Evolutionary conservation across 1,284 basidiomycete species (phyloP).

Genomic region (Schizopora paradoxa): DNA sequence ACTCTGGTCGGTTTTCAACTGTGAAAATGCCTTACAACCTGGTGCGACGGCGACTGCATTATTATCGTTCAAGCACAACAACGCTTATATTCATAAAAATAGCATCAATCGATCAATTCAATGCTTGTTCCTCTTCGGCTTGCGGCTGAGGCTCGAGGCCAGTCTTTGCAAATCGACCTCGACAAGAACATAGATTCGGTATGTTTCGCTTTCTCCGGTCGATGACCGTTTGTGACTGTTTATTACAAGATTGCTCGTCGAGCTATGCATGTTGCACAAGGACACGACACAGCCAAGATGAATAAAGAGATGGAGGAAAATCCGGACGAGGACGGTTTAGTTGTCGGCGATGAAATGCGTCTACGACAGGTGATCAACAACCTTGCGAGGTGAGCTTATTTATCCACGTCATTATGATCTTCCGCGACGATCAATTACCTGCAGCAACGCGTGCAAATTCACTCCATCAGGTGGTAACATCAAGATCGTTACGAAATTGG

Average conservation of each 20-base stretch:
- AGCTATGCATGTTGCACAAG: constrained; percentile 57
- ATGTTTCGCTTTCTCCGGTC: constrained; percentile 19
- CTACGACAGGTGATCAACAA: constrained; percentile 78
- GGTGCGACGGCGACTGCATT: constrained; percentile 10
- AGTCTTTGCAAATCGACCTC: constrained; percentile 64
- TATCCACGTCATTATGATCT: constrained; percentile 5
- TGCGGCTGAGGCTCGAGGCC: constrained; percentile 65
- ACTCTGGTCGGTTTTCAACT: constrained; percentile 74
- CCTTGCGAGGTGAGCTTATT: constrained; percentile 54
- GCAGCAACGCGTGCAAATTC: constrained; percentile 74
- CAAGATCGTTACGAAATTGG: constrained; percentile 52
- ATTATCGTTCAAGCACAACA: constrained; percentile 4
- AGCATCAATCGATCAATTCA: constrained; percentile 79
- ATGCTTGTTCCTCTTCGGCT: constrained; percentile 73
- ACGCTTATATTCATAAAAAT: constrained; percentile 58
- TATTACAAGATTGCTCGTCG: constrained; percentile 42
- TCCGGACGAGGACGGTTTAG: constrained; percentile 54
- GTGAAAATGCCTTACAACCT: constrained; percentile 34
- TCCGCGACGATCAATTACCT: neutral
- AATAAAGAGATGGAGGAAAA: constrained; percentile 34
- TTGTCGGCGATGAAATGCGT: constrained; percentile 77
- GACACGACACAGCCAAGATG: constrained; percentile 29
- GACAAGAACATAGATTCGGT: constrained; percentile 74
- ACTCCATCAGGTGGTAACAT: constrained; percentile 72
- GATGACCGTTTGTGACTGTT: neutral